Conservation (phyloP, 2,329 filamentous ascomycete genomes). For the Aureobasidium leucospermi region DNA sequence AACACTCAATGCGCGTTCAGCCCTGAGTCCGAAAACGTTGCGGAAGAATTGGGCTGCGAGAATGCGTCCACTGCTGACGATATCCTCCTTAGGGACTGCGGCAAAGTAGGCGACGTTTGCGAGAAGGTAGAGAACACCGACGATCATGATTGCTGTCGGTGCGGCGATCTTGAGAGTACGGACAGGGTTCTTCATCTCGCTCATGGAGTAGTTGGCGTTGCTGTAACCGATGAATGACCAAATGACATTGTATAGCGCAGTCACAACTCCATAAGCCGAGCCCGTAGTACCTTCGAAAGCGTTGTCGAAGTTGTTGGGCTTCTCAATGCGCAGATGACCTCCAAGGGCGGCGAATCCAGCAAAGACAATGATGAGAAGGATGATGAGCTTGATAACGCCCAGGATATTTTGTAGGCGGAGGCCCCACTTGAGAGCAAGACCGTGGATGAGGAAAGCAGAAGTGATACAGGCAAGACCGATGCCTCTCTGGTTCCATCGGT, state of each 20-base stretch:
- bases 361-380: slow-evolving; percentile 59
- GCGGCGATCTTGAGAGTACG: slow-evolving; percentile 54
- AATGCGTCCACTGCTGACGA: slow-evolving; percentile 46
- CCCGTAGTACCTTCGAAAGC: slow-evolving; percentile 60
- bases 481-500: slow-evolving; percentile 59
- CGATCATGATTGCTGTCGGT: slow-evolving; percentile 51
- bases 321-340: slow-evolving; percentile 51
- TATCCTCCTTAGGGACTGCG: slow-evolving; percentile 33
- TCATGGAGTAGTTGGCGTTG: slow-evolving; percentile 60
- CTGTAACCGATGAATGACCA: slow-evolving; percentile 61
- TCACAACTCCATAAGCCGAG: slow-evolving; percentile 60
- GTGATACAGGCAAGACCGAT: slow-evolving; percentile 62
- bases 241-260: slow-evolving; percentile 63
- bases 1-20: slow-evolving; percentile 54
- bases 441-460: slow-evolving; percentile 58
- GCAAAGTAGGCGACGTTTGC: slow-evolving; percentile 56
- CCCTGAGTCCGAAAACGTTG: slow-evolving; percentile 45
- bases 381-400: slow-evolving; percentile 57
- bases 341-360: slow-evolving; percentile 47
- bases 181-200: slow-evolving; percentile 48
- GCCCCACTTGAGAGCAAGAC: slow-evolving; percentile 56
- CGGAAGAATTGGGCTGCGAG: slow-evolving; percentile 53
- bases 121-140: slow-evolving; percentile 45
- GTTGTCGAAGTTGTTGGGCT: slow-evolving; percentile 56
- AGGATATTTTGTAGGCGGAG: slow-evolving; percentile 60